Evolutionary conservation across 2,329 filamentous ascomycete species (phyloP), one percentile per base, ranked within the genome.

Genomic region (Pseudocercospora musae): DNA sequence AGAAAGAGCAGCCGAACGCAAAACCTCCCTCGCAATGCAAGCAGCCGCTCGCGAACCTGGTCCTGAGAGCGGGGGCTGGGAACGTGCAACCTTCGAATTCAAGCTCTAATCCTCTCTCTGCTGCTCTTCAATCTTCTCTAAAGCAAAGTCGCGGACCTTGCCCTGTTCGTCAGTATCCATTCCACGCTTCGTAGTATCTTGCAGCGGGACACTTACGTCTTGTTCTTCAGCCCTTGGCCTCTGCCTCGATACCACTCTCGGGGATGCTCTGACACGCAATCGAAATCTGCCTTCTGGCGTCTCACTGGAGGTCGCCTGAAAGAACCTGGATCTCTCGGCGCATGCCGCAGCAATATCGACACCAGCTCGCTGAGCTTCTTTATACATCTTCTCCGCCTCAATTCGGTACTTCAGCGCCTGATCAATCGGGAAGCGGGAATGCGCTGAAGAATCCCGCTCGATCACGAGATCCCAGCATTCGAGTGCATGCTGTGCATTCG

Each of bases 1-100:
- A 0, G 93, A 98, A 70, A 84, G 85, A 65, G 85, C 91, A 46
- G 81, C 85, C 54, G 83, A 83, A 11, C 77, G 89, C 69, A 98
- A 98, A 80, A 76, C 85, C 29, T 80, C 79, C 25, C 80, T 98
- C 18, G 87, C 89, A 9, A 58, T 68, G n/a, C 60, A 57, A 40
- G 62, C 69, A 18, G 71, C 71, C 5, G 50, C 55, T 4, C 67
- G 66, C 37, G 57, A 54, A 5, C 67, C 71, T 40, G 27, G 18
- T 8, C 60, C 70, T 13, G 59, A 63, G 13, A 68, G 62, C 52
- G 71, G 71, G 25, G 73, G 72, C 1, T 74, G 73, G 73, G 73
- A 74, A 53, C 66, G 66, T 20, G 50, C 70, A 3, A 70, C 58
- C 9, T 66, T 68, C 27, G 72, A 74, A 9, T 72, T 74, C 65